Evolutionary conservation across 2,329 filamentous ascomycete genomes (phyloP).

Genomic region (Paraconiothyrium brasiliense): DNA sequence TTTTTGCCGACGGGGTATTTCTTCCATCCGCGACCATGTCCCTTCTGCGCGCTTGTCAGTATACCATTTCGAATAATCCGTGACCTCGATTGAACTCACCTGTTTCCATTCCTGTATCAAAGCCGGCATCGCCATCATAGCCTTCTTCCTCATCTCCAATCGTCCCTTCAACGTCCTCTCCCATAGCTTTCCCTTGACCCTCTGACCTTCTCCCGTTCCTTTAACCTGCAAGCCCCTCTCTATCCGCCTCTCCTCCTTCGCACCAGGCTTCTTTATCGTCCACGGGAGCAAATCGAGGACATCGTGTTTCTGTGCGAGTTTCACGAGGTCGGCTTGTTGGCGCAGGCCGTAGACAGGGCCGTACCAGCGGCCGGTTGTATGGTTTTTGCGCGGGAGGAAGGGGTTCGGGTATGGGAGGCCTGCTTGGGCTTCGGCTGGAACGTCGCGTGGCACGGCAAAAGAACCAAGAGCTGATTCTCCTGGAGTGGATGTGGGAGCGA

Average conservation of each 20-base stretch:
- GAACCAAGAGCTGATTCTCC: slow-evolving; percentile 23
- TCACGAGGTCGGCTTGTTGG: slow-evolving; percentile 89
- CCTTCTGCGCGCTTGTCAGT: slow-evolving; percentile 62
- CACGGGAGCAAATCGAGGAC: slow-evolving; percentile 83
- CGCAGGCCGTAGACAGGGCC: slow-evolving; percentile 84
- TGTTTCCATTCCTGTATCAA: slow-evolving; percentile 94
- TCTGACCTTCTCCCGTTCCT: slow-evolving; percentile 91
- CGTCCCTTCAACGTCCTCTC: slow-evolving; percentile 84
- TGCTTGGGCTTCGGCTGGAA: slow-evolving; percentile 25
- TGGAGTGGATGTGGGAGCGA: slow-evolving; percentile 40
- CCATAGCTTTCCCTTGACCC: slow-evolving; percentile 94
- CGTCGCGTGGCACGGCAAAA: slow-evolving; percentile 23
- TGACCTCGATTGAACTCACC: slow-evolving; percentile 61
- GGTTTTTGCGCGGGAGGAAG: slow-evolving; percentile 82
- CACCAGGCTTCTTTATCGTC: slow-evolving; percentile 78
- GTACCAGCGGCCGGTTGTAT: slow-evolving; percentile 82
- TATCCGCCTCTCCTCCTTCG: slow-evolving; percentile 74
- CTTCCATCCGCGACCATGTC: slow-evolving; percentile 78
- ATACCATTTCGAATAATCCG: slow-evolving; percentile 21
- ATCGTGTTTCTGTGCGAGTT: slow-evolving; percentile 79
- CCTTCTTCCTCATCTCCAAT: slow-evolving; percentile 88
- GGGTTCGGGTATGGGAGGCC: slow-evolving; percentile 73
- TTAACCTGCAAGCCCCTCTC: slow-evolving; percentile 85
- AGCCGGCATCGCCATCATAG: slow-evolving; percentile 94
- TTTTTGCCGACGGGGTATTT: slow-evolving; percentile 68